phyloP scores from a whole-genome alignment of 1,284 basidiomycete species.

The Megacollybia platyphylla region DNA sequence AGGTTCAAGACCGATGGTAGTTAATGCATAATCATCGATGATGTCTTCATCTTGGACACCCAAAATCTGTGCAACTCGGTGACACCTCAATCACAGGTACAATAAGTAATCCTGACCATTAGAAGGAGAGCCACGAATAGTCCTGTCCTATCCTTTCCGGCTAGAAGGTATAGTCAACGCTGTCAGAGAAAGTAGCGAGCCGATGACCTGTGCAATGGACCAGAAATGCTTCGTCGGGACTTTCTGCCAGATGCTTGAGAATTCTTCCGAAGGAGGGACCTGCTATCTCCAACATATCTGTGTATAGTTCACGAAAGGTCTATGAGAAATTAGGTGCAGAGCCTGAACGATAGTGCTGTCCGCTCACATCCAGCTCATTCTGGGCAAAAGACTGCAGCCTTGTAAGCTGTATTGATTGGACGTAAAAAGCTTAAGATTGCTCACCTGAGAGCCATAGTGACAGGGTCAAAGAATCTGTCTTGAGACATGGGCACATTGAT shows the following conservation, averaged over 20 bases:
- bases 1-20: constrained; percentile 24
- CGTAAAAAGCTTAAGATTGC: neutral
- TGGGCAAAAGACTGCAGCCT: constrained; percentile 1
- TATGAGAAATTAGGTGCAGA: constrained; percentile 7
- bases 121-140: constrained; percentile 23
- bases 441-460: constrained; percentile 15
- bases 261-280: constrained; percentile 19
- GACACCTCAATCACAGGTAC: constrained; percentile 2
- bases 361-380: neutral
- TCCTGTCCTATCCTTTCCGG: constrained; percentile 33
- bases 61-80: constrained; percentile 17
- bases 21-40: constrained; percentile 25
- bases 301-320: constrained; percentile 22
- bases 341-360: neutral
- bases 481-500: constrained; percentile 15
- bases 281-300: constrained; percentile 18
- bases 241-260: constrained; percentile 23
- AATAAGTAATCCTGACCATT: constrained; percentile 15
- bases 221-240: constrained; percentile 23
- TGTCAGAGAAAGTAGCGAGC: neutral
- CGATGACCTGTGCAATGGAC: constrained; percentile 28
- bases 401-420: neutral
- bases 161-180: constrained; percentile 11
- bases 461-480: constrained; percentile 17
- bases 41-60: constrained; percentile 28